Evolutionary conservation across 2,329 filamentous ascomycete genomes (phyloP), one percentile per base, ranked within the genome.

Genomic region (Xylariaceae sp.): DNA sequence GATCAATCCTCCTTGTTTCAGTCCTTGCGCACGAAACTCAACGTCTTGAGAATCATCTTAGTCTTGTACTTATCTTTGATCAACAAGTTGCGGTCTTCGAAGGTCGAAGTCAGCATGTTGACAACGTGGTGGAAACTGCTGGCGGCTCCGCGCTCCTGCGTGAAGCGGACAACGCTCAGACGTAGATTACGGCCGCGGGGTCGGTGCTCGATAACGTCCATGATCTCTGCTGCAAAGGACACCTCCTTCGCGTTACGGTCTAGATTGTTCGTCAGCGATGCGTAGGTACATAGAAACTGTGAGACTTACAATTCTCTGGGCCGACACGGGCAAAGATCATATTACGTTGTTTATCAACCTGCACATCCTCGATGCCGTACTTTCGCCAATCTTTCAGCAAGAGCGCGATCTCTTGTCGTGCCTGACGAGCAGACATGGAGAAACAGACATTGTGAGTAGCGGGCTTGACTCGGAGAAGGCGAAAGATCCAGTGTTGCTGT

Each of bases 391-490:
- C 87, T 38, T 84, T 84, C 44, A 97, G 77, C 28, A 95, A 75
- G 45, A 82, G 81, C 19, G 86, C 80, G 17, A 96, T 78, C 64
- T 96, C 91, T 64, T 89, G 87, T 41, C 90, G 84, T 41, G 87
- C 88, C 54, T 84, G 82, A n/a, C 79, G 78, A 61, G 87, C 87
- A 5, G 87, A 83, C 19, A 90, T 78, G 3, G 79, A 79, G 67
- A 97, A 86, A 67, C 90, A 94, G 14, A 97, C 71, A 28, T 89
- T 80, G 57, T 83, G 83, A 14, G 77, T 86, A 0, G 87, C 89
- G 1, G 93, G 93, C 68, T 94, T 96, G 66, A 97, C 87, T 50
- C 90, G 84, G 74, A 97, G 90, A 42, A 97, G 83, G 14, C 90
- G 88, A 31, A 90, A 87, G 48, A 97, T 81, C 92, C 93, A 97